phyloP scores from a whole-genome alignment of 371 early-diverging fungal genomes.

The Mucor piriformis region DNA sequence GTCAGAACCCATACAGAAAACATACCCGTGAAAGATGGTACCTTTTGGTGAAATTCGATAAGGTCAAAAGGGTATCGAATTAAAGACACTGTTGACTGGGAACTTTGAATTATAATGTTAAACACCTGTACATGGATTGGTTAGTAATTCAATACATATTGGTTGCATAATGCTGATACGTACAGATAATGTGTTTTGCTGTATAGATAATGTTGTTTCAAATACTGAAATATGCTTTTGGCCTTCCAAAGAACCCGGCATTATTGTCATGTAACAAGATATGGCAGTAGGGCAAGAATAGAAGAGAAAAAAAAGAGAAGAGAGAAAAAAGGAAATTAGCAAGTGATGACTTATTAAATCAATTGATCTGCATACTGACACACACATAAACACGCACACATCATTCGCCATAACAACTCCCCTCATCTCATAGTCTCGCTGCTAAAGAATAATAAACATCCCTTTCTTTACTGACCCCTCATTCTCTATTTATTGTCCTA shows the following conservation, averaged over 20 bases:
- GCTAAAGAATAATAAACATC: background rate
- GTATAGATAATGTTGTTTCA: conserved; percentile 43
- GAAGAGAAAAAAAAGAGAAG: background rate
- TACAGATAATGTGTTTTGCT: conserved; percentile 41
- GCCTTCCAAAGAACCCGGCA: conserved; percentile 3
- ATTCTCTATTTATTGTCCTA: background rate
- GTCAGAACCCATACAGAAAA: background rate
- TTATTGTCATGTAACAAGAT: background rate
- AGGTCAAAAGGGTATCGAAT: conserved; percentile 65
- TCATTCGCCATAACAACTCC: background rate
- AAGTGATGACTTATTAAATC: conserved; percentile 1
- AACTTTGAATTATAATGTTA: conserved; percentile 57
- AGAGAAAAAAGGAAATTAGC: background rate
- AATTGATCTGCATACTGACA: conserved; percentile 23
- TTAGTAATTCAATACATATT: background rate
- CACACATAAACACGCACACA: background rate
- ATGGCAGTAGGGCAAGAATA: background rate
- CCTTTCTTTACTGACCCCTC: background rate
- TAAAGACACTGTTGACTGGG: conserved; percentile 48
- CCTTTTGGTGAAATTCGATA: conserved; percentile 64
- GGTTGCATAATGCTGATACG: background rate
- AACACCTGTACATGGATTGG: conserved; percentile 45
- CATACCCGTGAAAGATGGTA: background rate
- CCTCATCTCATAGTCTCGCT: background rate
- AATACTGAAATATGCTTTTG: conserved; percentile 31